Conservation (phyloP, 371 early-diverging fungal genomes). For the Apophysomyces elegans region DNA sequence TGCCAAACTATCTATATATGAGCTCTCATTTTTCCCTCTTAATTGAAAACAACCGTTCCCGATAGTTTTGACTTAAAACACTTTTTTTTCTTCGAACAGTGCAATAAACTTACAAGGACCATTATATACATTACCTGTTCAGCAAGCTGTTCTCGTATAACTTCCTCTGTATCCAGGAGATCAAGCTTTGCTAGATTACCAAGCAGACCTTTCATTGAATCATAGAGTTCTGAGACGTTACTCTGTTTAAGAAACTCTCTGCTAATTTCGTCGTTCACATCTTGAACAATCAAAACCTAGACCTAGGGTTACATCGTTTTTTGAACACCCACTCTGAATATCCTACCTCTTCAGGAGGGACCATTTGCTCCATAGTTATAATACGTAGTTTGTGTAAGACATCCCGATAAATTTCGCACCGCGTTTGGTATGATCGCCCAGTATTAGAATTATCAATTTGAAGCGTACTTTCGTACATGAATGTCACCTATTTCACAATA, state of each 20-base stretch:
- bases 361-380: constrained; percentile 95
- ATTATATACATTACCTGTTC: background rate
- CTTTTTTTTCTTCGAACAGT: too few species aligned
- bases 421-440: background rate
- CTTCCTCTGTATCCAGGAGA: constrained; percentile 83
- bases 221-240: constrained; percentile 95
- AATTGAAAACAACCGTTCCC: background rate
- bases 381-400: constrained; percentile 77
- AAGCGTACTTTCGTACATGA: background rate
- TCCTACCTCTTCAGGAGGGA: constrained; percentile 93
- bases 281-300: constrained; percentile 89
- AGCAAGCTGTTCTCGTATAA: constrained; percentile 86
- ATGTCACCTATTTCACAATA: background rate
- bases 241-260: constrained; percentile 96
- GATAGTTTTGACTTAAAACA: too few species aligned
- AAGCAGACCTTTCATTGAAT: constrained; percentile 94
- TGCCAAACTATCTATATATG: constrained; percentile 70
- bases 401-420: constrained; percentile 4
- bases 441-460: too few species aligned
- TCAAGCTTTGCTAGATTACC: constrained; percentile 95
- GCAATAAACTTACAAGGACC: too few species aligned
- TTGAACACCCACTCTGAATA: constrained; percentile 63
- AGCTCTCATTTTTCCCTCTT: background rate
- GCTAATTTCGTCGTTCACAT: constrained; percentile 98
- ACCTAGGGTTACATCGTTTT: background rate